Base-by-base conservation (phyloP, 2,329 filamentous ascomycete species). In the Scopulariopsis brevicaulis region DNA sequence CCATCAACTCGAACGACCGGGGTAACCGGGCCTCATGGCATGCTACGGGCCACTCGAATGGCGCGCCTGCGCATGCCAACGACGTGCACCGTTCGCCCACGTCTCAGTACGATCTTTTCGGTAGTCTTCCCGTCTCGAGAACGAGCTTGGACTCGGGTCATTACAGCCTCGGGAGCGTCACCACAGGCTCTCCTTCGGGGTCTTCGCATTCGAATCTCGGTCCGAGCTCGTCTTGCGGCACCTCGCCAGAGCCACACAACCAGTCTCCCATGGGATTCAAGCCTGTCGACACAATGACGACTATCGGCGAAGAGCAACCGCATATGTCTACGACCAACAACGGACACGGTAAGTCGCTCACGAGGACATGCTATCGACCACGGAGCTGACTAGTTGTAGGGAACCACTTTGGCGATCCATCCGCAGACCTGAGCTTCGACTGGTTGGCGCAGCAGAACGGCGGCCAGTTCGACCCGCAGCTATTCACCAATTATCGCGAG, bases 401-500 rank as follows among this genome's bases (percentile, higher is more conserved):
- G n/a, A 35, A 37, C 28, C 56, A 40, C n/a, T 60, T 62, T 34
- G 55, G 40, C 34, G 43, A 54, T n/a, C 24, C 59, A 11, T 54
- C 51, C 18, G 56, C 69, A 2, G 69, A 72, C 28, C 63, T 81
- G 57, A 81, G 82, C 63, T 78, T 90, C 64, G 86, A 89, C 68
- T 92, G 87, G 82, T 76, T 94, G 55, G 81, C 85, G 46, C 85
- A 87, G 65, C 89, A 95, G 68, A 93, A 91, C 65, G 86, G 86
- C 59, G 89, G 89, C 58, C 84, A 88, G 62, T 96, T 97, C 65
- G 92, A 97, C 61, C 93, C 94, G 0, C 85, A 94, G 58, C 78
- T 97, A 4, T 97, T 96, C 69, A 89, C 88, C 57, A 89, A 91
- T 64, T 97, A 96, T 72, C 86, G 94, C 56, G 94, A 99, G 67